phyloP scores from a whole-genome alignment of 139 green algal genomes.

The Coccomyxa sp. region DNA sequence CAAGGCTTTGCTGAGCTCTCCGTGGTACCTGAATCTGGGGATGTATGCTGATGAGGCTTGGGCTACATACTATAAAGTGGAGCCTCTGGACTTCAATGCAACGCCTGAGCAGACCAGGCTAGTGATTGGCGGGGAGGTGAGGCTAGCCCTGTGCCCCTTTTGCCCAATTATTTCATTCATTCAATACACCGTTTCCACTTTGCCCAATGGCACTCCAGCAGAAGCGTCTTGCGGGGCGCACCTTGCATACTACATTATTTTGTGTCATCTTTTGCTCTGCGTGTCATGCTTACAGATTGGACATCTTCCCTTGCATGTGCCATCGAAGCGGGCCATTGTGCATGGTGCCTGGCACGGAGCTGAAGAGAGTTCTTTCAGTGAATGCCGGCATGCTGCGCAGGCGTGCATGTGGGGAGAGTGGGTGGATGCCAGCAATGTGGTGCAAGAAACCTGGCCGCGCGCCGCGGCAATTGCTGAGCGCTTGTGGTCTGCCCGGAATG shows the following conservation, averaged over 20 bases:
- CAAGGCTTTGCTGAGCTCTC: constrained; percentile 26
- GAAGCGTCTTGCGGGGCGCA: neutral
- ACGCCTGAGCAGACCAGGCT: constrained; percentile 24
- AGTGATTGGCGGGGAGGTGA: constrained; percentile 50
- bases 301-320: no score
- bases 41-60: constrained; percentile 25
- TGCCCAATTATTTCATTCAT: neutral
- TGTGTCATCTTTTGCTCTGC: no score
- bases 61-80: constrained; percentile 29
- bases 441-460: constrained; percentile 41
- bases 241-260: no score
- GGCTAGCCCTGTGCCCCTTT: neutral
- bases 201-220: neutral
- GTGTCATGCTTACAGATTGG: no score
- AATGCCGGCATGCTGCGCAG: neutral
- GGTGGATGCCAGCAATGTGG: constrained; percentile 43
- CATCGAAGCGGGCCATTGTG: no score
- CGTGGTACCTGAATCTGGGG: constrained; percentile 48
- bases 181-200: neutral
- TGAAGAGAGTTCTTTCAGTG: no score
- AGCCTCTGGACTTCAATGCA: constrained; percentile 26
- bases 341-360: no score
- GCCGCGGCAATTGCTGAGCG: constrained; percentile 55
- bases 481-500: constrained; percentile 38
- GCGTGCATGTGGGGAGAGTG: constrained; percentile 58